A percentile compares a stretch with the other conserved stretches of the same genome.
These are phyloP conservation scores for Halophytophthora polymorphica DNA, from an alignment of 352 stramenopile genomes.

Conservation along the genomic window DNA sequence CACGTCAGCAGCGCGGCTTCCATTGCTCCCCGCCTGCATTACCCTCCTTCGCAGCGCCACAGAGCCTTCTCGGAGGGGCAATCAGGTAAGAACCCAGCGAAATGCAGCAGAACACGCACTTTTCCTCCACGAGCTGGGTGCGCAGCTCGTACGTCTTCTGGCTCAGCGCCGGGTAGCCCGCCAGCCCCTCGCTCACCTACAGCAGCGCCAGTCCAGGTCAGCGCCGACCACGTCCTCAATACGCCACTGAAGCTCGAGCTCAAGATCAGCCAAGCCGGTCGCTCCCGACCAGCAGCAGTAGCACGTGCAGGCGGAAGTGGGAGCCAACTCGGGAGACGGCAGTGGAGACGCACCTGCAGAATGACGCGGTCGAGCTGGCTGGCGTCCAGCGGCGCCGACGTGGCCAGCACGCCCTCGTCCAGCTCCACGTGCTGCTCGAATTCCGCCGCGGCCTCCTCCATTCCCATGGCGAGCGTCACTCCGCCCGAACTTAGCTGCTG, in stretches of 20 bases:
- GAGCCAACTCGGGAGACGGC: too few species aligned
- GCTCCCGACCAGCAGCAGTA: too few species aligned
- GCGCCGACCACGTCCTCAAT: neutral
- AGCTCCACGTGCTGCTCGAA: conserved; percentile 68
- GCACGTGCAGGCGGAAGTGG: too few species aligned
- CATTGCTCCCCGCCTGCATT: neutral
- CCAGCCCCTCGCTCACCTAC: conserved; percentile 48
- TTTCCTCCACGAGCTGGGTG: conserved; percentile 44
- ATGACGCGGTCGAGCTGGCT: conserved; percentile 47
- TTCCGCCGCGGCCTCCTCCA: conserved; percentile 29
- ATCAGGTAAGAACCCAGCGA: too few species aligned
- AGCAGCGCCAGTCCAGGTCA: neutral
- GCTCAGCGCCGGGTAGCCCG: conserved; percentile 29
- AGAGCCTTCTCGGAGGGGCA: too few species aligned
- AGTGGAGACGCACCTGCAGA: conserved; percentile 27
- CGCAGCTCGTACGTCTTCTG: conserved; percentile 45
- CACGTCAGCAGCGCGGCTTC: neutral
- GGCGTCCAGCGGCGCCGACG: conserved; percentile 49
- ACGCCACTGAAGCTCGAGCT: neutral
- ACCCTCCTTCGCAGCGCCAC: too few species aligned
- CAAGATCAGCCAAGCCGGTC: neutral
- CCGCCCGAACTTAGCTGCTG: neutral
- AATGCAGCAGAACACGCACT: too few species aligned
- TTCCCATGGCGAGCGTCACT: neutral
- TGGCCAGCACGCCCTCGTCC: conserved; percentile 62